A percentile compares a stretch with the other conserved stretches of the same genome.
phyloP scores from a whole-genome alignment of 768 basidiomycete genomes.

The Boletus speciosus region DNA sequence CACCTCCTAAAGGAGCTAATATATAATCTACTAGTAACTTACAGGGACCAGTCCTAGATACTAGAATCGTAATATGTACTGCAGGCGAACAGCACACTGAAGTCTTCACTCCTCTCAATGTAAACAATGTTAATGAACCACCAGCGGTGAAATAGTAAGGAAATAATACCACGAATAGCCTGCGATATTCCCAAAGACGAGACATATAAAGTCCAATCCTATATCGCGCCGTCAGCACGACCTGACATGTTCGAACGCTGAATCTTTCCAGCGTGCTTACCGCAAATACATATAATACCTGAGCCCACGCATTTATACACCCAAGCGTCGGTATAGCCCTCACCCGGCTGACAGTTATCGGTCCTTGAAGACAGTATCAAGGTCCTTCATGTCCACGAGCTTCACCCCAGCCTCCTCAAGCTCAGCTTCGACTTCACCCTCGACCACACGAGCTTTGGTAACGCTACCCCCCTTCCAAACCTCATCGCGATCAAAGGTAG shows the following conservation, averaged over 20 bases:
- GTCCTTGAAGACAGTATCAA: conserved; percentile 55
- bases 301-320: not conserved
- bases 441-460: conserved; percentile 50
- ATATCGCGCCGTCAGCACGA: not conserved
- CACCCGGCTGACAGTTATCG: conserved; percentile 35
- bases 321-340: not conserved
- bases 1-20: too few relatives aligned
- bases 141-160: not conserved
- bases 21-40: too few relatives aligned
- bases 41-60: too few relatives aligned
- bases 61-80: too few relatives aligned
- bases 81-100: too few relatives aligned
- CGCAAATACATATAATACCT: not conserved
- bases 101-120: too few relatives aligned
- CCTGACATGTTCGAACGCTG: not conserved
- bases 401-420: conserved; percentile 66
- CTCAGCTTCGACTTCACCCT: conserved; percentile 61
- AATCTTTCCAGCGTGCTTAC: conserved; percentile 7
- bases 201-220: not conserved
- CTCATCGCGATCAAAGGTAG: conserved; percentile 64
- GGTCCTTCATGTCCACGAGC: conserved; percentile 64
- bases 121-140: not conserved
- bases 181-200: not conserved
- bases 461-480: conserved; percentile 54
- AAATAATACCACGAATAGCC: not conserved